phyloP scores from a whole-genome alignment of 2,329 filamentous ascomycete genomes.

The Bipolaris victoriae region DNA sequence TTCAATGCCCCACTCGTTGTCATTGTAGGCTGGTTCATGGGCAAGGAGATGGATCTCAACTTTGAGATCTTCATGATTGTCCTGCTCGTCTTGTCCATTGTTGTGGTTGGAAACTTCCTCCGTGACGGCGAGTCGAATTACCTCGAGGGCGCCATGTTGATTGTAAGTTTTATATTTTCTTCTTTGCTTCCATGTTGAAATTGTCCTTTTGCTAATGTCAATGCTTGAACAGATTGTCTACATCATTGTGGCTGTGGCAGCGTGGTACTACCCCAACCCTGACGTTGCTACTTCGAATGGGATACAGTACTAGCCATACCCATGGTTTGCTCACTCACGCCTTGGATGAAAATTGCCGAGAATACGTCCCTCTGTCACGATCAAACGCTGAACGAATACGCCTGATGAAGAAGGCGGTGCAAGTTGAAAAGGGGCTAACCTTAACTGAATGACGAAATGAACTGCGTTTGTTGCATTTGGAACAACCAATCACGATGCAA shows the following conservation, averaged over 20 bases:
- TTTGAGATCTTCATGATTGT: slow-evolving; percentile 89
- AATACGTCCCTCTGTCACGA: background rate
- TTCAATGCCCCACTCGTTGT: slow-evolving; percentile 86
- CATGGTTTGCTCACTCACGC: background rate
- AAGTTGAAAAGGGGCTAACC: too few species aligned
- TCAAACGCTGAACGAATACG: too few species aligned
- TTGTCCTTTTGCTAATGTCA: background rate
- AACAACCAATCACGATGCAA: too few species aligned
- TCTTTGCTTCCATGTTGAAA: background rate
- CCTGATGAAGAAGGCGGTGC: too few species aligned
- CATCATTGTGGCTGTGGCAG: slow-evolving; percentile 65
- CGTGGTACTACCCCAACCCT: slow-evolving; percentile 67
- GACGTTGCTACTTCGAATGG: slow-evolving; percentile 40
- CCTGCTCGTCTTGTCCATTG: slow-evolving; percentile 79
- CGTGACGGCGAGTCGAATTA: slow-evolving; percentile 90
- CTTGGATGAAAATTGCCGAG: background rate
- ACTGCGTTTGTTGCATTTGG: too few species aligned
- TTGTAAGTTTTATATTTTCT: slow-evolving; percentile 49
- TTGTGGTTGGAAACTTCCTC: slow-evolving; percentile 87
- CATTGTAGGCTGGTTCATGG: slow-evolving; percentile 79
- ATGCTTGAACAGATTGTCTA: slow-evolving; percentile 59
- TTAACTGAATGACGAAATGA: too few species aligned
- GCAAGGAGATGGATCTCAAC: slow-evolving; percentile 75
- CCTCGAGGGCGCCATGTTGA: slow-evolving; percentile 80
- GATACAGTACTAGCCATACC: background rate